Conservation (phyloP, 2,329 filamentous ascomycete genomes). For the Fusarium stilboides region DNA sequence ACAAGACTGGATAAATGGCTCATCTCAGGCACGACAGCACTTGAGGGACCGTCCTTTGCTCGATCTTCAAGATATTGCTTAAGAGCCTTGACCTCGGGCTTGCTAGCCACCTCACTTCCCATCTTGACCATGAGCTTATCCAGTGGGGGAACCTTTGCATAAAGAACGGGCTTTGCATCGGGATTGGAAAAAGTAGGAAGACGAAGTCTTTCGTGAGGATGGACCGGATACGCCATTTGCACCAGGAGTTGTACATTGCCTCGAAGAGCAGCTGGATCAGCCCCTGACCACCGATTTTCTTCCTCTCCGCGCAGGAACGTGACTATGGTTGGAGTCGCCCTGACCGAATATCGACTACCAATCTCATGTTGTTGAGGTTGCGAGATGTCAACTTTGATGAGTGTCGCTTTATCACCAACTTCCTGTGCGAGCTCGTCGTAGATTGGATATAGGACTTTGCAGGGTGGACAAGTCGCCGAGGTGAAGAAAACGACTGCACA, state of each 20-base stretch:
- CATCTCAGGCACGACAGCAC: slow-evolving; percentile 80
- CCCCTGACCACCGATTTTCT: slow-evolving; percentile 85
- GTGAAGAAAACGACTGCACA: slow-evolving; percentile 94
- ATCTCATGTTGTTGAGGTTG: slow-evolving; percentile 75
- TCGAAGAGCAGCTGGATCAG: slow-evolving; percentile 76
- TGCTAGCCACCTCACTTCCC: slow-evolving; percentile 68
- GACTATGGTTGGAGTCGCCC: slow-evolving; percentile 89
- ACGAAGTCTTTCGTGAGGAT: slow-evolving; percentile 80
- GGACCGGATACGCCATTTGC: slow-evolving; percentile 80
- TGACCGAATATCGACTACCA: slow-evolving; percentile 75
- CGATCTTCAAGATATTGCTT: slow-evolving; percentile 79
- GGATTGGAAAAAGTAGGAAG: slow-evolving; percentile 79
- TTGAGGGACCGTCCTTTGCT: slow-evolving; percentile 69
- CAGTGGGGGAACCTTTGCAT: slow-evolving; percentile 84
- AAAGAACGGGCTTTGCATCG: slow-evolving; percentile 77
- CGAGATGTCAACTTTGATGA: slow-evolving; percentile 89
- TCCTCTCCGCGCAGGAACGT: slow-evolving; percentile 84
- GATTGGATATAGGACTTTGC: slow-evolving; percentile 84
- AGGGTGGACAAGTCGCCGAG: slow-evolving; percentile 87
- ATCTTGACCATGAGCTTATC: slow-evolving; percentile 87
- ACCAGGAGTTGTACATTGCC: slow-evolving; percentile 81
- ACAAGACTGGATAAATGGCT: slow-evolving; percentile 75
- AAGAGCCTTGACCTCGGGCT: slow-evolving; percentile 74
- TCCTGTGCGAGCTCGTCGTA: slow-evolving; percentile 87
- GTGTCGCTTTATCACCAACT: slow-evolving; percentile 74